These are phyloP conservation scores for Irpex sp. DNA, from an alignment of 1,284 basidiomycete species.

Conservation along the genomic window DNA sequence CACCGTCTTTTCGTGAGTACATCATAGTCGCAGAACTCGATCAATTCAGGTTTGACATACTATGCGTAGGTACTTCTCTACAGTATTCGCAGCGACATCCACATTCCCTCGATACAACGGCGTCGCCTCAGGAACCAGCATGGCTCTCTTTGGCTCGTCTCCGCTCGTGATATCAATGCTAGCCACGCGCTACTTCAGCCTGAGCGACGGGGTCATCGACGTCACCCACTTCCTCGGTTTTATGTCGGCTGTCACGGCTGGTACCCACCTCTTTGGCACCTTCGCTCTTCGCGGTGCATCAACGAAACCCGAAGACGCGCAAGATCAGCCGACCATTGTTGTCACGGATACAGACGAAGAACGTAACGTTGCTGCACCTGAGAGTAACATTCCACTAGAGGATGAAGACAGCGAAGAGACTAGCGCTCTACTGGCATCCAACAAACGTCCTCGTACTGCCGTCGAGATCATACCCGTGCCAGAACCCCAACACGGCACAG, in stretches of 20 bases:
- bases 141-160: constrained; percentile 71
- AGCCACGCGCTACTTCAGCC: constrained; percentile 55
- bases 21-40: background rate
- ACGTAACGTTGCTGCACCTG: background rate
- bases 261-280: constrained; percentile 49
- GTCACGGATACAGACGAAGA: constrained; percentile 7
- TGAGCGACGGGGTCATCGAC: constrained; percentile 34
- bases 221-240: constrained; percentile 53
- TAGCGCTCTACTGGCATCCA: background rate
- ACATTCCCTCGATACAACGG: constrained; percentile 60
- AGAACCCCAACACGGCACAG: constrained; percentile 29
- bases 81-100: constrained; percentile 68
- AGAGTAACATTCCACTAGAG: background rate
- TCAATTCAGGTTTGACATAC: background rate
- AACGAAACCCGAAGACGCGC: background rate
- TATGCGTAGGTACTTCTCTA: constrained; percentile 59
- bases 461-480: constrained; percentile 21
- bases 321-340: constrained; percentile 3
- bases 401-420: background rate
- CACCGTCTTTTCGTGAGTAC: constrained; percentile 62
- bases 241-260: constrained; percentile 47
- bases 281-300: constrained; percentile 14
- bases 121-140: constrained; percentile 58
- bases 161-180: constrained; percentile 66
- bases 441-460: constrained; percentile 1